A percentile compares a stretch with the other conserved stretches of the same genome.
phyloP scores from a whole-genome alignment of 116 monocot species.

The Papilionanthe hybrid region DNA sequence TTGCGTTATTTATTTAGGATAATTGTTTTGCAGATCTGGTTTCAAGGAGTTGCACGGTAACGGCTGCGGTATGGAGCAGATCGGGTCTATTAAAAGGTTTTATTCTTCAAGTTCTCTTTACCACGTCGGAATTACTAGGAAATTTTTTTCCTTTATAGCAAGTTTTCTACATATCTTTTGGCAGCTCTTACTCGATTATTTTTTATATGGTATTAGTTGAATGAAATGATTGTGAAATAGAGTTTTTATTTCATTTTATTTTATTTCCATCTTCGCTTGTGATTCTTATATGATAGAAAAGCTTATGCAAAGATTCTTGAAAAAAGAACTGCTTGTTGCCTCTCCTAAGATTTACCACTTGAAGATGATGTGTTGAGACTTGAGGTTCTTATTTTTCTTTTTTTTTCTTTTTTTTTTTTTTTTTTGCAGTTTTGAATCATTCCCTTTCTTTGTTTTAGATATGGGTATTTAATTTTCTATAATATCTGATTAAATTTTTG shows the following conservation, averaged over 20 bases:
- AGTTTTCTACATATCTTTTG: background rate
- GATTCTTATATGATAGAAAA: background rate
- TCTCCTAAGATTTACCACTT: background rate
- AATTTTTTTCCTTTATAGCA: background rate
- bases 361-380: background rate
- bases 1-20: background rate
- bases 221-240: background rate
- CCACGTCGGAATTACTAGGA: background rate
- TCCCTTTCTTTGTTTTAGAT: background rate
- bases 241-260: background rate
- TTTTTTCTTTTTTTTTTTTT: too few relatives aligned
- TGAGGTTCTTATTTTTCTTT: too few relatives aligned
- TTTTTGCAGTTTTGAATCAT: too few relatives aligned
- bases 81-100: conserved; percentile 37
- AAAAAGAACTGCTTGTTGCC: background rate
- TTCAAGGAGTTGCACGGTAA: conserved; percentile 1
- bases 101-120: background rate
- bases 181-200: background rate
- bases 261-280: background rate
- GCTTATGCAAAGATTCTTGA: background rate
- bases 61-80: conserved; percentile 25
- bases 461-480: background rate
- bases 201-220: background rate
- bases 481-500: background rate
- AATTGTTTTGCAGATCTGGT: conserved; percentile 7